phyloP scores from a whole-genome alignment of 2,329 filamentous ascomycete species.

The Botrytis porri region DNA sequence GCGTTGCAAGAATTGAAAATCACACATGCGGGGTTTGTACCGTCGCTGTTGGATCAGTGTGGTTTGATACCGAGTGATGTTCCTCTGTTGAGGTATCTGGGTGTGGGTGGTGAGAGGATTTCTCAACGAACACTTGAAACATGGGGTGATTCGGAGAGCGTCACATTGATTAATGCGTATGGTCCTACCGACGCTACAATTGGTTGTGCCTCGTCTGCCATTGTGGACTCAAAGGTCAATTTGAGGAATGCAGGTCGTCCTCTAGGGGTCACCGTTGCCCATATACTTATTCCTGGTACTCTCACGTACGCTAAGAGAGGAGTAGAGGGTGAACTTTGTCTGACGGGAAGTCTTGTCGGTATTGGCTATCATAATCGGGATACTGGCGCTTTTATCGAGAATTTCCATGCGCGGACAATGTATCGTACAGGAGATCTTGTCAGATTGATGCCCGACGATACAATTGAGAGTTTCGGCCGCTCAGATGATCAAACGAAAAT shows the following conservation, averaged over 20 bases:
- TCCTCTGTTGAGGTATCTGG: conserved; percentile 2
- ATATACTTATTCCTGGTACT: conserved; percentile 11
- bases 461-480: conserved; percentile 55
- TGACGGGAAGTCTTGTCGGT: conserved; percentile 8
- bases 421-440: conserved; percentile 54
- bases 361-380: conserved; percentile 9
- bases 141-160: conserved; percentile 2
- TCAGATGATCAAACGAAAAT: conserved; percentile 61
- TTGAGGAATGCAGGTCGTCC: conserved; percentile 5
- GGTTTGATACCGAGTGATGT: conserved; percentile 9
- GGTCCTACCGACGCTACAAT: conserved; percentile 10
- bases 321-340: conserved; percentile 11
- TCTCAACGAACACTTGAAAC: conserved; percentile 7
- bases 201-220: neutral
- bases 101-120: conserved; percentile 12
- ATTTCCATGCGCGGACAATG: conserved; percentile 5
- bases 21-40: conserved; percentile 12
- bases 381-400: conserved; percentile 10
- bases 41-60: conserved; percentile 7
- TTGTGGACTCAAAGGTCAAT: conserved; percentile 3
- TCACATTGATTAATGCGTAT: conserved; percentile 14
- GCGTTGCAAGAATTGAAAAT: conserved; percentile 10
- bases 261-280: conserved; percentile 8
- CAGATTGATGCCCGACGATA: conserved; percentile 49
- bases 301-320: neutral